These are phyloP conservation scores for Neopestalotiopsis sp. DNA, from an alignment of 2,329 filamentous ascomycete species.

Conservation along the genomic window DNA sequence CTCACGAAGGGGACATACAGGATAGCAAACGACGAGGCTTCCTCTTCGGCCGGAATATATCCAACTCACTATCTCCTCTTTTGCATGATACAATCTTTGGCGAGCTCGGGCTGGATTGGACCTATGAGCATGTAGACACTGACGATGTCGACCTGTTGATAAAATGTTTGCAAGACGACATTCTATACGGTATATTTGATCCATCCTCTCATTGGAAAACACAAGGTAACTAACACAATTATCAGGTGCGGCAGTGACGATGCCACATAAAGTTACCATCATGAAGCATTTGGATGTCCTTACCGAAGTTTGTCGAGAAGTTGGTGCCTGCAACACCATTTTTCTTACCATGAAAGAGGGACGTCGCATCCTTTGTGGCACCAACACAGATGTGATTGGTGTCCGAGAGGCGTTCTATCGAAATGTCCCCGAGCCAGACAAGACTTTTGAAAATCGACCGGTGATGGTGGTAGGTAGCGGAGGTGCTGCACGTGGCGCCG, in stretches of 20 bases:
- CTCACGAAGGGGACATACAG: neutral
- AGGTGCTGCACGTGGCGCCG: slow-evolving; percentile 76
- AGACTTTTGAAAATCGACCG: slow-evolving; percentile 61
- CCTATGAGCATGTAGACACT: neutral
- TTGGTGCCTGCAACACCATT: slow-evolving; percentile 82
- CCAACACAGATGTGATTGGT: slow-evolving; percentile 82
- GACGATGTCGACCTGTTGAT: neutral
- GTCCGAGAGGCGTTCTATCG: slow-evolving; percentile 74
- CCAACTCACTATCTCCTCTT: neutral
- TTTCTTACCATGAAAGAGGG: slow-evolving; percentile 61
- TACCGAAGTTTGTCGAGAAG: slow-evolving; percentile 72
- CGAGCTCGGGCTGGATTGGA: neutral
- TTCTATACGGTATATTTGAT: neutral
- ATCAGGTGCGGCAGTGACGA: slow-evolving; percentile 73
- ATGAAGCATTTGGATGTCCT: slow-evolving; percentile 75
- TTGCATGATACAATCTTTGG: neutral
- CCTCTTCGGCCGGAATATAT: neutral
- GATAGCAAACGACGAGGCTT: neutral
- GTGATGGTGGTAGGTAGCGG: slow-evolving; percentile 79
- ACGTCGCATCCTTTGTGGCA: slow-evolving; percentile 65
- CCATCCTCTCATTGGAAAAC: neutral
- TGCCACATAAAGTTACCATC: slow-evolving; percentile 84
- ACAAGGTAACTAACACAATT: neutral
- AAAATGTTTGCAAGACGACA: neutral
- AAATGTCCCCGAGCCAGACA: slow-evolving; percentile 52